phyloP scores from a whole-genome alignment of 768 basidiomycete species.

The Lactarius hengduanensis region DNA sequence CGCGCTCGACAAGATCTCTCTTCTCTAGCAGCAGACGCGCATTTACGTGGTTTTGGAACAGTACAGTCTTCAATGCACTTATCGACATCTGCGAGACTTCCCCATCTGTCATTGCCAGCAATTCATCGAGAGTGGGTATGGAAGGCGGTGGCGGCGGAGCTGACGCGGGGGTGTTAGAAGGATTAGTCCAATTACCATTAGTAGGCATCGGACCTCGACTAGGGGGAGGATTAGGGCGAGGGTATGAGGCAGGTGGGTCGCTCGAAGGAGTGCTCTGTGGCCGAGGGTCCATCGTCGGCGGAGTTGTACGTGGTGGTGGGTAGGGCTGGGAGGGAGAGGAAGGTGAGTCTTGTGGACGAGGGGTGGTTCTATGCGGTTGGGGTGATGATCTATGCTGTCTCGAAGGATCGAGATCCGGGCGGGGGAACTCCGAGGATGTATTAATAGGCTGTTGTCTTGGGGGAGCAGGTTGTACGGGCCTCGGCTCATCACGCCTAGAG shows the following conservation, averaged over 20 bases:
- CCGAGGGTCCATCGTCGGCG: constrained; percentile 20
- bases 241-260: background rate
- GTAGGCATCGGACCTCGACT: constrained; percentile 10
- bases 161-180: constrained; percentile 9
- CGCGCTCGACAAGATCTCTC: constrained; percentile 74
- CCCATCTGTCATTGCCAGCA: constrained; percentile 60
- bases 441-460: constrained; percentile 29
- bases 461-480: constrained; percentile 26
- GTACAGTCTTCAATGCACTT: constrained; percentile 68
- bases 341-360: constrained; percentile 31
- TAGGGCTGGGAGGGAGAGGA: constrained; percentile 29
- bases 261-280: constrained; percentile 5
- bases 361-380: constrained; percentile 30
- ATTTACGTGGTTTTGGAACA: constrained; percentile 77
- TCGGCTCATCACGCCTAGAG: constrained; percentile 39
- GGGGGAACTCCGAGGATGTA: constrained; percentile 26
- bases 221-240: constrained; percentile 12
- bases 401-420: constrained; percentile 33
- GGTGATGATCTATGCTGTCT: constrained; percentile 30
- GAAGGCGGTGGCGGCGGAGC: constrained; percentile 21
- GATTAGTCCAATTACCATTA: constrained; percentile 9
- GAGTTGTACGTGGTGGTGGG: constrained; percentile 26
- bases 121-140: constrained; percentile 62
- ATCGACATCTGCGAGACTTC: constrained; percentile 64
- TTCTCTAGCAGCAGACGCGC: constrained; percentile 78